Evolutionary conservation across 345 rosid genomes (phyloP), one percentile per base, ranked within the genome.

Genomic region (Pelargonium nanum): DNA sequence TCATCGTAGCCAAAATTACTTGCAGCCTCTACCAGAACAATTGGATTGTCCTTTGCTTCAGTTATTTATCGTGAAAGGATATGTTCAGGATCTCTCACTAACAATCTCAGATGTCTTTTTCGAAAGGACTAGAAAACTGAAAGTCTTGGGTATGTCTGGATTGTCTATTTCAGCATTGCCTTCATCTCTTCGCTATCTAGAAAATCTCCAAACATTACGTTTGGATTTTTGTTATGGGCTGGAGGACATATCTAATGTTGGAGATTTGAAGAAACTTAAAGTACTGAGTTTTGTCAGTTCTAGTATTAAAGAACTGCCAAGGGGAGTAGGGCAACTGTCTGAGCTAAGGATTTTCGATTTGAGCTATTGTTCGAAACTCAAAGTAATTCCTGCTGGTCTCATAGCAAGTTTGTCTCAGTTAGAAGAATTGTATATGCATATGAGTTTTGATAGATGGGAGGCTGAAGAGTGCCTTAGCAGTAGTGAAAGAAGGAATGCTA

Each of bases 361-460:
- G 62, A 61, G 21, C 7, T 0, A 15, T 5, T 77, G 75, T 44
- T 0, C 12, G 2, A 10, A 17, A 19, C 72, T 76, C 17, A 16
- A 52, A 60, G 48, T 21, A 7, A 72, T 76, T n/a, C 19, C 48
- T 1, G 67, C 77, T 6, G 40, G 45, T 62, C 56, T 72, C 2
- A 19, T 76, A 7, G 22, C 63, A 30, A 44, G 53, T 0, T 32
- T 76, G 44, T 16, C 50, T 1, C 22, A 1, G 2, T 32, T 76
- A 32, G 77, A 76, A 24, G 80, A 72, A 1, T 45, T 76, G 4
- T 28, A 15, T n/a, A 52, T 72, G 56, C 50, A 25, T 4, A 22
- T 50, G 5, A 63, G 59, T 48, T 64, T 61, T 28, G 24, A 22
- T 20, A 19, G 25, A 1, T 76, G 80, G 80, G 74, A 66, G 2